Evolutionary conservation across 2,329 filamentous ascomycete genomes (phyloP).

Genomic region (Basipetospora chlamydospora): DNA sequence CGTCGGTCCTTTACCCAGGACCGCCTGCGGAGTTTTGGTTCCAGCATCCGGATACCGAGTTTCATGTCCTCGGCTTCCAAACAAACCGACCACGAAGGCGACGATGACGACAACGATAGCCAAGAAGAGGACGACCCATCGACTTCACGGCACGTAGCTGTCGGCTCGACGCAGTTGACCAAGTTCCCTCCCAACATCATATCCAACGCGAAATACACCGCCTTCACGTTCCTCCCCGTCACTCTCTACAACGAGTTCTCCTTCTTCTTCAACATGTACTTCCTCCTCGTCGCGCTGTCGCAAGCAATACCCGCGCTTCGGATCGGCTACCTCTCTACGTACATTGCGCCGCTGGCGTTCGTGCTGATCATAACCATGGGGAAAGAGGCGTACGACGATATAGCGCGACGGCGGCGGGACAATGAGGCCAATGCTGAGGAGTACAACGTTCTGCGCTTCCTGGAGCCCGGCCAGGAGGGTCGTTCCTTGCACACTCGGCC

Average conservation of each 20-base stretch:
- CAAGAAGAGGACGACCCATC: constrained; percentile 47
- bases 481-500: constrained; percentile 29
- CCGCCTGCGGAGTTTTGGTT: constrained; percentile 17
- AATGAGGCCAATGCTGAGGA: constrained; percentile 88
- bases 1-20: constrained; percentile 16
- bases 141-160: constrained; percentile 58
- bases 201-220: constrained; percentile 95
- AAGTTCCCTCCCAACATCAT: constrained; percentile 82
- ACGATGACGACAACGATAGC: constrained; percentile 34
- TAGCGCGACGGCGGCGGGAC: constrained; percentile 71
- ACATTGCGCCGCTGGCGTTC: constrained; percentile 82
- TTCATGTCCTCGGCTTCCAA: constrained; percentile 40
- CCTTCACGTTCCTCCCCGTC: constrained; percentile 82
- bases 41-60: constrained; percentile 48
- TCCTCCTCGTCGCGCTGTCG: constrained; percentile 84
- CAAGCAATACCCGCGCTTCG: constrained; percentile 80
- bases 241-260: constrained; percentile 98
- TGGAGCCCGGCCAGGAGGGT: constrained; percentile 32
- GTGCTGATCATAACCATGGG: constrained; percentile 85
- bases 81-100: constrained; percentile 17
- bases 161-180: constrained; percentile 57
- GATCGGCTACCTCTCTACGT: constrained; percentile 90
- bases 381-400: constrained; percentile 92
- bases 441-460: constrained; percentile 65
- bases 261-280: constrained; percentile 99